Conservation (phyloP, 331 rosid species). For the Acacia pycnantha region DNA sequence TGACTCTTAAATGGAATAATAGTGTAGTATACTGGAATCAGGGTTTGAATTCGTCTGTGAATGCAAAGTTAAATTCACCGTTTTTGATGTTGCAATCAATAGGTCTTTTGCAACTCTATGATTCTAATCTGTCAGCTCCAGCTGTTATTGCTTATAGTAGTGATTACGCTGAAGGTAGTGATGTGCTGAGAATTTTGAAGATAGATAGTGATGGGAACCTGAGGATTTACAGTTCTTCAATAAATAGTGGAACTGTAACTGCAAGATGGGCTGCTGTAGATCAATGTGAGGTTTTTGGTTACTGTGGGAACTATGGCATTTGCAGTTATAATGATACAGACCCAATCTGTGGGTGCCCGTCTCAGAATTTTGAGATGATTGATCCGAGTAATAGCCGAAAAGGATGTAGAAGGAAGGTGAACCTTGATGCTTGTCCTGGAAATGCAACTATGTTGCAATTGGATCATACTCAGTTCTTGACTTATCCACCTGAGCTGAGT, state of each 20-base stretch:
- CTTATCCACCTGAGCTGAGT: constrained; percentile 44
- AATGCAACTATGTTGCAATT: constrained; percentile 52
- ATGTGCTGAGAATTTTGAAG: constrained; percentile 62
- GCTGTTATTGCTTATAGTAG: constrained; percentile 63
- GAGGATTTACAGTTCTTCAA: constrained; percentile 58
- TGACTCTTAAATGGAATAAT: constrained; percentile 57
- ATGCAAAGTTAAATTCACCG: constrained; percentile 44
- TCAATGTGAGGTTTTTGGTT: constrained; percentile 75
- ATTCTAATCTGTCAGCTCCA: constrained; percentile 31
- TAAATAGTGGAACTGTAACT: constrained; percentile 40
- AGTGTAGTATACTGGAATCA: constrained; percentile 48
- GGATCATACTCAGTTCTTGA: constrained; percentile 52
- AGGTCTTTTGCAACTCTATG: constrained; percentile 61
- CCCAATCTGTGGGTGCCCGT: constrained; percentile 72
- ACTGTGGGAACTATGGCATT: constrained; percentile 77
- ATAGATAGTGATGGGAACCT: constrained; percentile 77
- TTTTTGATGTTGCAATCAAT: constrained; percentile 33
- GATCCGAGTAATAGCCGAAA: constrained; percentile 51
- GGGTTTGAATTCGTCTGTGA: constrained; percentile 62
- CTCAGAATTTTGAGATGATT: constrained; percentile 63
- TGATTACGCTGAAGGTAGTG: constrained; percentile 60
- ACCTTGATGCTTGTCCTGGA: constrained; percentile 52
- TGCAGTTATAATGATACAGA: constrained; percentile 68
- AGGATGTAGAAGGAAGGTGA: constrained; percentile 77
- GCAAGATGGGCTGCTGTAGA: constrained; percentile 77